Evolutionary conservation across 306 rosid genomes (phyloP), one percentile per base, ranked within the genome.

Genomic region (Dryas drummondii): DNA sequence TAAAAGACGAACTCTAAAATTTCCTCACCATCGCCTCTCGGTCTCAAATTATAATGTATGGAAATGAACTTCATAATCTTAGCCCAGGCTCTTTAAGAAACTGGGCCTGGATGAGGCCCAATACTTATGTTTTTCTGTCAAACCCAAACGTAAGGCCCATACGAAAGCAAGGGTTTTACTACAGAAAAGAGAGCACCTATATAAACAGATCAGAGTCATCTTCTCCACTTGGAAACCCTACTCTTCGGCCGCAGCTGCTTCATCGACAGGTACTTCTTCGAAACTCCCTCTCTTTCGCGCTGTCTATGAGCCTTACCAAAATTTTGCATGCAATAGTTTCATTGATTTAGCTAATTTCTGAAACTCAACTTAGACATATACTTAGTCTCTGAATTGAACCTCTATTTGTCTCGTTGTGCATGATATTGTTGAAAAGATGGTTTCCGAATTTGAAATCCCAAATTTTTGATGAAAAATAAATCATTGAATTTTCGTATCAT

Each of bases 221-320:
- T 42, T 58, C 68, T 15, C 80, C 50, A 0, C 13, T 54, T 11
- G 22, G 9, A 82, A 89, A 85, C 91, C 91, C 89, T 81, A 82
- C 10, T 44, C 16, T 16, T 58, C 68, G 17, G 85, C 78, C 55
- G 85, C 89, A 9, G 82, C 78, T 26, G 53, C 58, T 54, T 12
- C 44, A 9, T 27, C 70, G 19, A 8, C 66, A 69, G 54, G 72
- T 44, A 14, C 75, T 40, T 76, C 63, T 72, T 42, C 70, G 32
- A 15, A 32, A 9, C 53, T 11, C 9, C 55, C 26, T 42, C 19
- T 9, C 27, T 42, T 49, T 3, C 27, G 0, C 53, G 6, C 9
- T 14, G 0, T 48, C 71, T 11, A 11, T 42, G 1, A 9, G 5
- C 0, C 5, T 9, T 4, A 7, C 26, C 14, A 3, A 9, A 54